Evolutionary conservation across 768 basidiomycete species (phyloP).

Genomic region (Naganishia randhawae): DNA sequence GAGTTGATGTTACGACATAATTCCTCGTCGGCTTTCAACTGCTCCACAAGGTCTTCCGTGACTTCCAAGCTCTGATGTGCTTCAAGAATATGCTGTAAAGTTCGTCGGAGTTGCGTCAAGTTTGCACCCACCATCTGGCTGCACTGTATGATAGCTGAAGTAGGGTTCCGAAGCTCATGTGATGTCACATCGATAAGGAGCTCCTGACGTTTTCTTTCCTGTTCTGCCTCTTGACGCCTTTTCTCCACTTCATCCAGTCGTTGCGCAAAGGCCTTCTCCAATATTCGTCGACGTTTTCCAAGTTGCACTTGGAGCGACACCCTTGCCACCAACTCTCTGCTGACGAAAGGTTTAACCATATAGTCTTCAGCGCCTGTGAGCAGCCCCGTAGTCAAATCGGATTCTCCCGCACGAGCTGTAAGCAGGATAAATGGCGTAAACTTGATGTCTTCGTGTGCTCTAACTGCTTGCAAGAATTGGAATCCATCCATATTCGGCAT

Average conservation of each 20-base stretch:
- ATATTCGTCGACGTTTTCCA: conserved; percentile 47
- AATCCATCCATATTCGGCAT: conserved; percentile 49
- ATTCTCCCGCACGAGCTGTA: conserved; percentile 32
- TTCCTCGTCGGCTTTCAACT: conserved; percentile 46
- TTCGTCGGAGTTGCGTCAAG: conserved; percentile 8
- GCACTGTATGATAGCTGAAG: conserved; percentile 48
- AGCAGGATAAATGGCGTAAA: conserved; percentile 35
- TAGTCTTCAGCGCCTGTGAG: conserved; percentile 41
- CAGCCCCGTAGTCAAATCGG: conserved; percentile 52
- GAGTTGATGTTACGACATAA: conserved; percentile 52
- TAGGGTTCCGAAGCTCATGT: conserved; percentile 46
- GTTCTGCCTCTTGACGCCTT: conserved; percentile 45
- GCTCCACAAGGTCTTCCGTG: conserved; percentile 38
- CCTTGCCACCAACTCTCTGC: conserved; percentile 14
- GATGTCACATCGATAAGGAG: conserved; percentile 53
- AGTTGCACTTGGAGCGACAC: conserved; percentile 44
- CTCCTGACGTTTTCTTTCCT: conserved; percentile 52
- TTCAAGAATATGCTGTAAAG: conserved; percentile 33
- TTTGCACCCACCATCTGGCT: conserved; percentile 36
- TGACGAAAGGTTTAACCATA: conserved; percentile 52
- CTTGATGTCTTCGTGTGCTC: conserved; percentile 1
- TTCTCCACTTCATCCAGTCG: conserved; percentile 43
- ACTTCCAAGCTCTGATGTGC: conserved; percentile 29
- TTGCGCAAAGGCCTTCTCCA: conserved; percentile 42
- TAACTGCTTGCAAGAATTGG: conserved; percentile 31